Percentiles rank a stretch among this genome's conserved stretches.
phyloP scores from a whole-genome alignment of 176 grass and related monocot species.

The Phyllostachys edulis region DNA sequence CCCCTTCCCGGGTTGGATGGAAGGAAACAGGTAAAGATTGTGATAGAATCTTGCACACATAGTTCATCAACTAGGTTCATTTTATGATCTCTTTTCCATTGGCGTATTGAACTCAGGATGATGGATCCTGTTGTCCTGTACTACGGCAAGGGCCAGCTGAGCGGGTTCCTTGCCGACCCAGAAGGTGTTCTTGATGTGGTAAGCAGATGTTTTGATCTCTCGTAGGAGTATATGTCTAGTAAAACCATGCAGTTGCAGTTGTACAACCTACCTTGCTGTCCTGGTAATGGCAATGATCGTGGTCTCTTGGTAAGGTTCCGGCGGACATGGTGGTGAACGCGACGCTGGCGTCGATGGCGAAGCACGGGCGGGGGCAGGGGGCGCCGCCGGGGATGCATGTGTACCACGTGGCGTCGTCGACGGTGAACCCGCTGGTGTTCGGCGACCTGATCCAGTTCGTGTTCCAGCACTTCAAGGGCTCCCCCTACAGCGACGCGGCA shows the following conservation, averaged over 20 bases:
- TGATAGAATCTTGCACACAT: background rate
- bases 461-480: constrained; percentile 71
- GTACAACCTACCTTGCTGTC: background rate
- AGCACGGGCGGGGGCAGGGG: constrained; percentile 43
- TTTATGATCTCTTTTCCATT: background rate
- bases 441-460: constrained; percentile 61
- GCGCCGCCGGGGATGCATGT: constrained; percentile 59
- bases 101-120: constrained; percentile 51
- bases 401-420: constrained; percentile 86
- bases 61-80: background rate
- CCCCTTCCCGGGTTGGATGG: constrained; percentile 98
- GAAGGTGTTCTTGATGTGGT: constrained; percentile 79
- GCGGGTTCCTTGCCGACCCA: constrained; percentile 74
- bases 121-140: constrained; percentile 92
- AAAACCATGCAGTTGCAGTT: background rate
- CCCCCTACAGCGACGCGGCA: too few species aligned
- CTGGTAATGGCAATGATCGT: background rate
- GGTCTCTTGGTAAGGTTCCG: constrained; percentile 53
- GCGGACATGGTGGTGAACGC: constrained; percentile 99
- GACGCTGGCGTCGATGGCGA: constrained; percentile 78
- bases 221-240: background rate
- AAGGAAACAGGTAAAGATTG: constrained; percentile 70
- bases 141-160: constrained; percentile 91
- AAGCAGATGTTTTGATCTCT: constrained; percentile 12
- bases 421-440: constrained; percentile 77